Percentiles rank a stretch among this genome's conserved stretches.
Conservation (phyloP, 257 asterid species). For the Petunia secreta region DNA sequence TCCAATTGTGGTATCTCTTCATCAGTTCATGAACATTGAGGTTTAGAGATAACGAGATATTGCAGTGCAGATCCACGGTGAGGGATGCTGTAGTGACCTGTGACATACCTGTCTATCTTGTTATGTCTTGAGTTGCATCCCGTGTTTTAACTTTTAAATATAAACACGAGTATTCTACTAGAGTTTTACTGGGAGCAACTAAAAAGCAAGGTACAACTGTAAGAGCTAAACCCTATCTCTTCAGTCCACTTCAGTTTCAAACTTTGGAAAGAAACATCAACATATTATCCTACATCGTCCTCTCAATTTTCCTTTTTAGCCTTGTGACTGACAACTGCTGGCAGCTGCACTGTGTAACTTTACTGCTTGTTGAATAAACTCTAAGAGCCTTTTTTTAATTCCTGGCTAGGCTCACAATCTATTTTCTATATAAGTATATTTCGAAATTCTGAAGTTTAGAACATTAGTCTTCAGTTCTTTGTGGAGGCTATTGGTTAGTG, state of each 20-base stretch:
- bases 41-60: neutral
- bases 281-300: neutral
- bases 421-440: neutral
- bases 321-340: neutral
- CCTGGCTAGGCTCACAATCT: neutral
- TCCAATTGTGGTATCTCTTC: neutral
- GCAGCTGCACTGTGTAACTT: neutral
- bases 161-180: neutral
- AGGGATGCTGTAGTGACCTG: neutral
- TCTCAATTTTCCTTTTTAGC: neutral
- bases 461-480: neutral
- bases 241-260: slow-evolving; percentile 9
- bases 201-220: neutral
- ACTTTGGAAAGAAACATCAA: neutral
- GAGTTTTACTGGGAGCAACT: neutral
- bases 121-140: neutral
- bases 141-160: neutral
- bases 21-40: neutral
- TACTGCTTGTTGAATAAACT: neutral
- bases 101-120: neutral
- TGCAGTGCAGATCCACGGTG: neutral
- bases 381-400: neutral
- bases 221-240: neutral
- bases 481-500: neutral
- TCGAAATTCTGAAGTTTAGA: neutral